These are phyloP conservation scores for Gaultheria prostrata DNA, from an alignment of 148 eudicot genomes.

Conservation along the genomic window DNA sequence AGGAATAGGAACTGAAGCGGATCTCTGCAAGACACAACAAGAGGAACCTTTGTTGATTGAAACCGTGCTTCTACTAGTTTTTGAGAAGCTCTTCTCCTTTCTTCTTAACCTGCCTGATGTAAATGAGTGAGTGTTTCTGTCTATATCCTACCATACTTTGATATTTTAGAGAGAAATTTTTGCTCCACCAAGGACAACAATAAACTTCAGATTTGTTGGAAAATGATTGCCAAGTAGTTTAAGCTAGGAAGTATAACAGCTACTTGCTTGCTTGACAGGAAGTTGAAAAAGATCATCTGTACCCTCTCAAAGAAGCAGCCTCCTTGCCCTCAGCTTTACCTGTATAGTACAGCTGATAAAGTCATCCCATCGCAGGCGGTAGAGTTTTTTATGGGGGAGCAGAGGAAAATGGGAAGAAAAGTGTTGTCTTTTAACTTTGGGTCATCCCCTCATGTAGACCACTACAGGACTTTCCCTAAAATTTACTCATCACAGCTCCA, in stretches of 20 bases:
- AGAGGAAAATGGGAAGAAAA: constrained; percentile 57
- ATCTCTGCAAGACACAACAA: constrained; percentile 28
- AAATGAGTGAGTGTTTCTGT: constrained; percentile 50
- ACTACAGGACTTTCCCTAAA: constrained; percentile 73
- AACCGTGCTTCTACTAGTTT: constrained; percentile 36
- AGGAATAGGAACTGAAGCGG: constrained; percentile 20
- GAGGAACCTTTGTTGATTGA: constrained; percentile 50
- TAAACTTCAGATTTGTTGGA: not conserved
- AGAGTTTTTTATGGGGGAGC: constrained; percentile 67
- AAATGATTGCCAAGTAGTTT: not conserved
- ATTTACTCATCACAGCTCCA: constrained; percentile 52
- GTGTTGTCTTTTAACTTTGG: constrained; percentile 62
- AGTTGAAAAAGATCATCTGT: constrained; percentile 44
- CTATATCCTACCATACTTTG: not conserved
- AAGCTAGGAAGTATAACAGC: not conserved
- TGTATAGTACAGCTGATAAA: constrained; percentile 85
- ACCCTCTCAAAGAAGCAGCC: constrained; percentile 62
- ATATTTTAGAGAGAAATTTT: constrained; percentile 9
- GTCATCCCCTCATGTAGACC: constrained; percentile 91
- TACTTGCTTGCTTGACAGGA: constrained; percentile 45
- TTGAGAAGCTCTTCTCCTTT: constrained; percentile 73
- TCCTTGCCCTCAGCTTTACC: constrained; percentile 82
- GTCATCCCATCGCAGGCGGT: constrained; percentile 64
- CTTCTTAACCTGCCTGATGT: constrained; percentile 63
- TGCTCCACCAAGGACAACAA: not conserved